phyloP scores from a whole-genome alignment of 2,329 filamentous ascomycete species.

The Botrytis squamosa region DNA sequence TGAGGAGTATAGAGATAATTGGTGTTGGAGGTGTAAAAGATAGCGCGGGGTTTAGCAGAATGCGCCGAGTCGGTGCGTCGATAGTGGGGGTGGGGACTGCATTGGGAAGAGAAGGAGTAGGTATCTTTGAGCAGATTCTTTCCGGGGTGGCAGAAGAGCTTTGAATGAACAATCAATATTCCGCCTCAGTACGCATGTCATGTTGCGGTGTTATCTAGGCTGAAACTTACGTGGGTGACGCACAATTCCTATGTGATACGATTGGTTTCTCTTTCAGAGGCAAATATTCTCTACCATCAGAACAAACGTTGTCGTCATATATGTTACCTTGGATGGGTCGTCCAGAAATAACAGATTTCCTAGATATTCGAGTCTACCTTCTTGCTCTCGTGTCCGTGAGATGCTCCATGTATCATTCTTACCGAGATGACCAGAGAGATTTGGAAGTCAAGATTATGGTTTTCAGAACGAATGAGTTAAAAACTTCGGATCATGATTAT shows the following conservation, averaged over 20 bases:
- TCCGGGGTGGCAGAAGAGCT: not conserved
- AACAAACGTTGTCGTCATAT: not conserved
- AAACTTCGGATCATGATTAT: not conserved
- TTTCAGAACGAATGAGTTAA: too few species aligned
- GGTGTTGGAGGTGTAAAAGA: constrained; percentile 73
- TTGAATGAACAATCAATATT: not conserved
- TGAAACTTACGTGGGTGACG: not conserved
- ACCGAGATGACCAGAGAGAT: not conserved
- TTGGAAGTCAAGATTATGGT: not conserved
- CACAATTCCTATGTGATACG: not conserved
- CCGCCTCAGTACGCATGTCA: not conserved
- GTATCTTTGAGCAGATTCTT: constrained; percentile 60
- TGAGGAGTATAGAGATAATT: constrained; percentile 61
- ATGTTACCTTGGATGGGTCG: not conserved
- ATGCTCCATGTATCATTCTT: not conserved
- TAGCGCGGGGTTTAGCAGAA: constrained; percentile 59
- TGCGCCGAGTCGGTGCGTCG: constrained; percentile 63
- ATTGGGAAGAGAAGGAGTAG: constrained; percentile 60
- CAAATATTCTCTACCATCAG: not conserved
- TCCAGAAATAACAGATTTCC: not conserved
- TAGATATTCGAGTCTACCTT: too few species aligned
- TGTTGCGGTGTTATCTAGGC: not conserved
- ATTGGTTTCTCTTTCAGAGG: not conserved
- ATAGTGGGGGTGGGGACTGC: constrained; percentile 70
- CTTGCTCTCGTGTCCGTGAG: not conserved